Percentiles rank a stretch among this genome's conserved stretches.
These are phyloP conservation scores for Rostrohypoxylon terebratum DNA, from an alignment of 495 filamentous ascomycete genomes.

Conservation along the genomic window DNA sequence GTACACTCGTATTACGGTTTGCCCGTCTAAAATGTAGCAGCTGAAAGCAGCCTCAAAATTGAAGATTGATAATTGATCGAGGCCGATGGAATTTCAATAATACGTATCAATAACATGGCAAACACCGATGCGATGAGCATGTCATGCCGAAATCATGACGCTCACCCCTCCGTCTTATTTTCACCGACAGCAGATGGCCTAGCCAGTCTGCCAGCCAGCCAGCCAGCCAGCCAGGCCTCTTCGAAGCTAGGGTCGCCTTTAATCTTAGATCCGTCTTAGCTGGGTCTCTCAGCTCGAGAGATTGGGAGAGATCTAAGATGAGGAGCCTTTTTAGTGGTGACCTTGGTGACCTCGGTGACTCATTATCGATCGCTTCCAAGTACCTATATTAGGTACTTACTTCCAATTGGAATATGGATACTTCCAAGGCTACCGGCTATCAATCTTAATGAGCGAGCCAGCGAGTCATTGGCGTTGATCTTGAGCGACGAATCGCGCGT, in stretches of 20 bases:
- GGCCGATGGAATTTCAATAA: neutral
- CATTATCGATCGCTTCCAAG: neutral
- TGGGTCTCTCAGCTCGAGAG: conserved; percentile 3
- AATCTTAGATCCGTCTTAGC: conserved; percentile 4
- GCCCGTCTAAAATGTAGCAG: conserved; percentile 9
- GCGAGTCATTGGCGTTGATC: conserved; percentile 4
- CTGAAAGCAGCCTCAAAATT: conserved; percentile 5
- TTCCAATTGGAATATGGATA: too few relatives aligned
- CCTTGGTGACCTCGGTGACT: conserved; percentile 7
- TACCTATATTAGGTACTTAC: too few relatives aligned
- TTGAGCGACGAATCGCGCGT: neutral
- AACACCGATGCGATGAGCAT: conserved; percentile 2
- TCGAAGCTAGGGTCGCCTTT: conserved; percentile 1
- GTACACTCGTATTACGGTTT: neutral
- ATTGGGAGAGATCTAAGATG: conserved; percentile 4
- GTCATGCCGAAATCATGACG: conserved; percentile 2
- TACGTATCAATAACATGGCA: too few relatives aligned
- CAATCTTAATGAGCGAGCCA: neutral
- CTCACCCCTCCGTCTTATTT: neutral
- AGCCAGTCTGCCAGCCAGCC: too few relatives aligned
- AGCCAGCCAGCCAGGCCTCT: neutral
- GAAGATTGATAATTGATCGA: neutral
- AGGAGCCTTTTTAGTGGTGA: neutral
- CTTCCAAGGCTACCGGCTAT: too few relatives aligned
- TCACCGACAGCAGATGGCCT: neutral